Conservation (phyloP, 2,329 filamentous ascomycete species). For the Phoma herbarum region DNA sequence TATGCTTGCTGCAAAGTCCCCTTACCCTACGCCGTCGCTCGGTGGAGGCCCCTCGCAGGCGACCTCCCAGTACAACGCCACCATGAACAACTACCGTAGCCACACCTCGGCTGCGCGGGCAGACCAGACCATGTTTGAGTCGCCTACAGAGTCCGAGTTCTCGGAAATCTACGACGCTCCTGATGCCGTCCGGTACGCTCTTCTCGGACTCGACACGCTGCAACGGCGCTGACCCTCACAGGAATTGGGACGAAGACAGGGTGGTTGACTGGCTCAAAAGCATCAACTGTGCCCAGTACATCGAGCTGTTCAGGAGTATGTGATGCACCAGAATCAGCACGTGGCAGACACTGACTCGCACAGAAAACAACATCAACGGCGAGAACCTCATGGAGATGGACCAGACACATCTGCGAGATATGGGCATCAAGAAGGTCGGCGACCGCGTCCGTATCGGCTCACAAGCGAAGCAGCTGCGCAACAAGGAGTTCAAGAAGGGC, state of each 20-base stretch:
- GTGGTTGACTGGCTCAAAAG: slow-evolving; percentile 90
- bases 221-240: slow-evolving; percentile 41
- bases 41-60: slow-evolving; percentile 42
- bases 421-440: slow-evolving; percentile 97
- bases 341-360: slow-evolving; percentile 30
- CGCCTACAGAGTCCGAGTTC: slow-evolving; percentile 92
- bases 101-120: slow-evolving; percentile 45
- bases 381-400: slow-evolving; percentile 97
- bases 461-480: slow-evolving; percentile 60
- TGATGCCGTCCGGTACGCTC: slow-evolving; percentile 61
- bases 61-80: slow-evolving; percentile 48
- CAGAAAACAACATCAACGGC: slow-evolving; percentile 93
- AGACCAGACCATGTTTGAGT: slow-evolving; percentile 70
- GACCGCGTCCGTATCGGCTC: slow-evolving; percentile 84
- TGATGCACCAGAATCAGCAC: background rate
- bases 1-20: slow-evolving; percentile 79
- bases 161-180: slow-evolving; percentile 78
- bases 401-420: slow-evolving; percentile 93
- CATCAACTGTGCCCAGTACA: slow-evolving; percentile 94
- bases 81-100: slow-evolving; percentile 47
- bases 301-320: slow-evolving; percentile 79
- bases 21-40: slow-evolving; percentile 68
- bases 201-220: background rate
- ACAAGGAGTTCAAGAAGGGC: slow-evolving; percentile 58
- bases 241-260: slow-evolving; percentile 85